Evolutionary conservation across 2,329 filamentous ascomycete species (phyloP).

Genomic region (Phaeosphaeriaceae sp.): DNA sequence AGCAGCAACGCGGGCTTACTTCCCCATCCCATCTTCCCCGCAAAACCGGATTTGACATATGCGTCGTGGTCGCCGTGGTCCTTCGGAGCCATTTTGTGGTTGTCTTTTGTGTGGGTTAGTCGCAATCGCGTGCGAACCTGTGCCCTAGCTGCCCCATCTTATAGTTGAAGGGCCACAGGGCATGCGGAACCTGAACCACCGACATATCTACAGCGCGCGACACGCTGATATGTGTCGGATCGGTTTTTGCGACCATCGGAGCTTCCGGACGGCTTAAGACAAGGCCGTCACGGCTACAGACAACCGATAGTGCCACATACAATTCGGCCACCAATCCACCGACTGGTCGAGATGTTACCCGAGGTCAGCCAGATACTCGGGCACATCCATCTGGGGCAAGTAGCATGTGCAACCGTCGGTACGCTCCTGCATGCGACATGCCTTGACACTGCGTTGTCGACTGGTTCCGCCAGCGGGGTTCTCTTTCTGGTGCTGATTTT

Average conservation of each 20-base stretch:
- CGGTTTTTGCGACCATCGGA: conserved; percentile 18
- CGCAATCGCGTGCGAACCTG: conserved; percentile 12
- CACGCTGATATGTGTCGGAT: conserved; percentile 16
- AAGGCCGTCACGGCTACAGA: conserved; percentile 28
- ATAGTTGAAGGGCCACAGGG: conserved; percentile 9
- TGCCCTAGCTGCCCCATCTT: conserved; percentile 10
- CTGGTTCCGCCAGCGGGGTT: conserved; percentile 13
- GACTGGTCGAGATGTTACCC: conserved; percentile 23
- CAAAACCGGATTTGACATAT: conserved; percentile 48
- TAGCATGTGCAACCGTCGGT: conserved; percentile 18
- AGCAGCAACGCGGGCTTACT: conserved; percentile 52
- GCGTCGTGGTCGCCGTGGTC: conserved; percentile 26
- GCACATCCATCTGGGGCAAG: conserved; percentile 9
- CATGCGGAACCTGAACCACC: conserved; percentile 8
- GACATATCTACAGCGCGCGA: conserved; percentile 5
- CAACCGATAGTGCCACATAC: conserved; percentile 24
- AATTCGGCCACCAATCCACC: conserved; percentile 37
- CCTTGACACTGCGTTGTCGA: conserved; percentile 11
- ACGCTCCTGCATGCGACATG: conserved; percentile 14
- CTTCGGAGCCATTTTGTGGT: conserved; percentile 26
- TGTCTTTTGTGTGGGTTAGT: conserved; percentile 12
- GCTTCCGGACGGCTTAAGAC: conserved; percentile 15
- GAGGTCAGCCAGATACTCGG: conserved; percentile 32
- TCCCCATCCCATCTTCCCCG: conserved; percentile 55
- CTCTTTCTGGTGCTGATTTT: conserved; percentile 13